These are phyloP conservation scores for Vanrija pseudolonga DNA, from an alignment of 1,284 basidiomycete genomes.

Conservation along the genomic window DNA sequence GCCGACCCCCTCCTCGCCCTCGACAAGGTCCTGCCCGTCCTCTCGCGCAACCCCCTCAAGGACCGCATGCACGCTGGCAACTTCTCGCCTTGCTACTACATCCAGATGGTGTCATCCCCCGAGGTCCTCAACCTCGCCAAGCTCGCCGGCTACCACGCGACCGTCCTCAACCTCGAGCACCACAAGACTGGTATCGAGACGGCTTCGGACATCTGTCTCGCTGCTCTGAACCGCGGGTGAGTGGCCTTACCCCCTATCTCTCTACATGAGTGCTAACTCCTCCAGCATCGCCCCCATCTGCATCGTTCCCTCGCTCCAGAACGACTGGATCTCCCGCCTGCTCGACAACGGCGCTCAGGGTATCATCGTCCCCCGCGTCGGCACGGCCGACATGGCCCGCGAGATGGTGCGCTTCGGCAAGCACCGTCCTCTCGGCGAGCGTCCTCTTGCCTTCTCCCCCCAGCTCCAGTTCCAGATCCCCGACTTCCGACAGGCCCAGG, in stretches of 20 bases:
- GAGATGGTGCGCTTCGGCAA: conserved; percentile 10
- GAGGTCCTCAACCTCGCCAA: conserved; percentile 11
- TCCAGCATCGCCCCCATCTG: conserved; percentile 5
- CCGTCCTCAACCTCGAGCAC: conserved; percentile 12
- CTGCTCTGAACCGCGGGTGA: conserved; percentile 7
- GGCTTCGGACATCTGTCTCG: conserved; percentile 1
- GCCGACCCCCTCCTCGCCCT: too few species aligned
- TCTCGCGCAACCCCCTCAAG: conserved; percentile 4
- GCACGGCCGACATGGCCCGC: conserved; percentile 8
- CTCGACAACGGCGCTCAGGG: conserved; percentile 15
- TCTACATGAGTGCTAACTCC: not conserved
- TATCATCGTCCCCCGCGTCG: conserved; percentile 12
- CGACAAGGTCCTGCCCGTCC: too few species aligned
- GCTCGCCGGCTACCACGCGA: conserved; percentile 9
- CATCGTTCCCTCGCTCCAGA: conserved; percentile 4
- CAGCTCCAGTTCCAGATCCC: conserved; percentile 12
- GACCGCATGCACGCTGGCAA: conserved; percentile 10
- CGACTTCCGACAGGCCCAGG: conserved; percentile 2
- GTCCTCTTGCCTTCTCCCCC: conserved; percentile 12
- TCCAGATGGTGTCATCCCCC: conserved; percentile 2
- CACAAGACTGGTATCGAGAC: conserved; percentile 1
- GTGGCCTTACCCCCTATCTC: too few species aligned
- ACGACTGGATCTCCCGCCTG: conserved; percentile 12
- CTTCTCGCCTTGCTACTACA: conserved; percentile 2
- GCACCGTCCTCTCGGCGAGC: conserved; percentile 12